These are phyloP conservation scores for Fonsecaea multimorphosa DNA, from an alignment of 2,329 filamentous ascomycete species.

Conservation along the genomic window DNA sequence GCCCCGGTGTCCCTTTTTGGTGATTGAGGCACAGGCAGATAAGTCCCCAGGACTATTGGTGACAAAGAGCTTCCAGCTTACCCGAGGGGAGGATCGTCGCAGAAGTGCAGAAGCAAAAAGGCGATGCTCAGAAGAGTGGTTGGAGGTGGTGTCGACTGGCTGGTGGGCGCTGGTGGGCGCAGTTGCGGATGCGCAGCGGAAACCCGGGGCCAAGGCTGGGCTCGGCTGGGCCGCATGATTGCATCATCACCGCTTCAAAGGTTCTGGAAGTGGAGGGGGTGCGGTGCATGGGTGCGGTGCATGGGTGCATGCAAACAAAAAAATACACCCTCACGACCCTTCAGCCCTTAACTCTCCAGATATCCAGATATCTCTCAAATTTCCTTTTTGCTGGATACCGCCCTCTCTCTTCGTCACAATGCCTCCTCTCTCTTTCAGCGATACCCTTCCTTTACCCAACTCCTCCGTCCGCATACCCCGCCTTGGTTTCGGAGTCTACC, in stretches of 20 bases:
- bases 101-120: not conserved
- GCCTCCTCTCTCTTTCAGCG: slow-evolving; percentile 52
- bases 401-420: slow-evolving; percentile 7
- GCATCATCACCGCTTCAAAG: slow-evolving; percentile 19
- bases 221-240: slow-evolving; percentile 6
- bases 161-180: not conserved
- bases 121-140: not conserved
- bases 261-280: not conserved
- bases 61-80: slow-evolving; percentile 1
- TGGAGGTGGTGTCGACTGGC: not conserved
- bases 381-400: not conserved
- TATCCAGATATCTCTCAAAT: not conserved
- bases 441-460: slow-evolving; percentile 58
- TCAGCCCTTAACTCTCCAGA: not conserved
- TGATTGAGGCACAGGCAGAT: not conserved
- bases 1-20: not conserved
- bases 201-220: not conserved
- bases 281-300: not conserved
- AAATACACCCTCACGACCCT: not conserved
- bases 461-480: slow-evolving; percentile 63
- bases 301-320: not conserved
- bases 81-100: not conserved
- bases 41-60: not conserved
- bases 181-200: not conserved
- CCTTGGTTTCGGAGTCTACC: slow-evolving; percentile 75